Evolutionary conservation across 2,329 filamentous ascomycete species (phyloP), one percentile per base, ranked within the genome.

Genomic region (Phaeosphaeriaceae sp.): DNA sequence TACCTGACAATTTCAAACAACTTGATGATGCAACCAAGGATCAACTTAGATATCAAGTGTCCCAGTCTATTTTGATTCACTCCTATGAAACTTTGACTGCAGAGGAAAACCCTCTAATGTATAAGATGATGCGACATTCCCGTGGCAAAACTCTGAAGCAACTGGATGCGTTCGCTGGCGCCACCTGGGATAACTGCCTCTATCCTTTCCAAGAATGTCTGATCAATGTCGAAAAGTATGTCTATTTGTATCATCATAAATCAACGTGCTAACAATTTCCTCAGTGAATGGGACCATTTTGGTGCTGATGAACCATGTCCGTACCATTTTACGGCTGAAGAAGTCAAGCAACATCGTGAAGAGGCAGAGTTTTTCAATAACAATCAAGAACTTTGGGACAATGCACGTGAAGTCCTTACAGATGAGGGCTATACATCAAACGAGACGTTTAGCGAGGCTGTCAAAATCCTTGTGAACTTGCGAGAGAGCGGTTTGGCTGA

Each of bases 61-160:
- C 60, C 35, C 60, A 66, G 46, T 65, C 60, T 42, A 42, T 64
- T 34, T 48, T 65, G n/a, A 56, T 64, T 12, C 46, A 60, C 42
- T 40, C 45, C 35, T 65, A 66, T 18, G 56, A 66, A 58, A 54
- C 48, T 38, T 36, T n/a, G 1, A 66, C 54, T 6, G 60, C 54
- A 16, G 54, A 56, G 48, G 58, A 56, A 37, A 65, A 64, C 23
- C 61, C 63, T 48, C 29, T 66, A 9, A 65, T 66, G 58, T 39
- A 58, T 44, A 64, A 64, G 53, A 37, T 53, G 8, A 61, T 66
- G 57, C 58, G 43, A 44, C 50, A 64, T 50, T 54, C 60, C 13
- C 55, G 62, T 51, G 51, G 61, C 5, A 47, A 63, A 40, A 66
- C 63, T 20, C 54, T 66, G 16, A 66, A 63, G 52, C 56, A 67